phyloP scores from a whole-genome alignment of 257 asterid genomes.

The Solanum verrucosum region DNA sequence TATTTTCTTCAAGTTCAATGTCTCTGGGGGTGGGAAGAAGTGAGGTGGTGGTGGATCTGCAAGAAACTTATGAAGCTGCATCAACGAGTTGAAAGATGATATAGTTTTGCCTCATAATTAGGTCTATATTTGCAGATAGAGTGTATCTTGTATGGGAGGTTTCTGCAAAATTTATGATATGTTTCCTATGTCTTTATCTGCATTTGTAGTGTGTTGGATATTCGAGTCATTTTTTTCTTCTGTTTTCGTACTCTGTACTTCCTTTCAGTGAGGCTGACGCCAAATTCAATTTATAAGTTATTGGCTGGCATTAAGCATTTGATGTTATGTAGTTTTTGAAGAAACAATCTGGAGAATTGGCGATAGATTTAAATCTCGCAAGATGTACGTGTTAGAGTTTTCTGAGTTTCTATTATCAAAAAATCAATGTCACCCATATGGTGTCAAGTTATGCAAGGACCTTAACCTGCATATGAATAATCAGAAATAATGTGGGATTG shows the following conservation, averaged over 20 bases:
- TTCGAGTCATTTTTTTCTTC: not conserved
- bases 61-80: not conserved
- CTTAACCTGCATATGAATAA: not conserved
- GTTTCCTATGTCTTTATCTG: not conserved
- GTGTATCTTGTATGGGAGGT: not conserved
- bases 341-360: not conserved
- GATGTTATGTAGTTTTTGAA: not conserved
- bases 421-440: not conserved
- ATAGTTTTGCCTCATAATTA: not conserved
- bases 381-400: not conserved
- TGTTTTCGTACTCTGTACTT: not conserved
- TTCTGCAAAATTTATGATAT: not conserved
- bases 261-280: not conserved
- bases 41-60: conserved; percentile 18
- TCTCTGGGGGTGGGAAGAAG: conserved; percentile 97
- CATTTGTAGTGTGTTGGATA: not conserved
- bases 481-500: not conserved
- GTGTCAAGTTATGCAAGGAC: not conserved
- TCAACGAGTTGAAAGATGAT: conserved; percentile 3
- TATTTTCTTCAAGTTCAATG: conserved; percentile 93
- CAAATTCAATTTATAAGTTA: not conserved
- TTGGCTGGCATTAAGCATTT: not conserved
- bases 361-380: not conserved
- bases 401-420: not conserved
- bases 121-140: not conserved